These are phyloP conservation scores for Stephania yunnanensis DNA, from an alignment of 164 flowering plant species.

Conservation along the genomic window DNA sequence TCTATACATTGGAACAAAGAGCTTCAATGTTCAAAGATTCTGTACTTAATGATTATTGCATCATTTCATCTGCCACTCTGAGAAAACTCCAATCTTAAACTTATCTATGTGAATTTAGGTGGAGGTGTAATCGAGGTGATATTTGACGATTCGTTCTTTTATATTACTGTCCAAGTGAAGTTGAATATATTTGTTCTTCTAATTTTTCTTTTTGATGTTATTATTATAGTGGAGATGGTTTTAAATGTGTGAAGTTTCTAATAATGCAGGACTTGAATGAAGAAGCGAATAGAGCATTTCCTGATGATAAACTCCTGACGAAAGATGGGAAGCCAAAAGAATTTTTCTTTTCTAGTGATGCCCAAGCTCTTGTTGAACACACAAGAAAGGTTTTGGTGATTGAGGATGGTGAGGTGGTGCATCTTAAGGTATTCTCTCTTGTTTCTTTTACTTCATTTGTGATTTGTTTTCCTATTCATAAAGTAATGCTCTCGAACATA, in stretches of 20 bases:
- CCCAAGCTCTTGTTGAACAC: conserved; percentile 91
- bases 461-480: too few species aligned
- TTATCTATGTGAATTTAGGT: too few species aligned
- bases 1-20: too few species aligned
- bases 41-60: too few species aligned
- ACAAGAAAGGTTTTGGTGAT: conserved; percentile 87
- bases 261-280: conserved; percentile 52
- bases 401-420: conserved; percentile 97
- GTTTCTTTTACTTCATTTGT: neutral
- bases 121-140: neutral
- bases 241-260: neutral
- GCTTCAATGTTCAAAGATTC: too few species aligned
- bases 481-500: too few species aligned
- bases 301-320: conserved; percentile 52
- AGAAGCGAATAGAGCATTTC: conserved; percentile 41
- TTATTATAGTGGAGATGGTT: neutral
- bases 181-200: neutral
- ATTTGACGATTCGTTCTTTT: neutral
- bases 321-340: conserved; percentile 73
- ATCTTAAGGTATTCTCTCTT: conserved; percentile 60
- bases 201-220: neutral
- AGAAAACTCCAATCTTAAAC: too few species aligned
- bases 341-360: conserved; percentile 88
- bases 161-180: neutral
- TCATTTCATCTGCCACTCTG: too few species aligned